Percentiles rank a stretch among this genome's conserved stretches.
Conservation (phyloP, 768 basidiomycete genomes). For the Scleroderma citrinum region DNA sequence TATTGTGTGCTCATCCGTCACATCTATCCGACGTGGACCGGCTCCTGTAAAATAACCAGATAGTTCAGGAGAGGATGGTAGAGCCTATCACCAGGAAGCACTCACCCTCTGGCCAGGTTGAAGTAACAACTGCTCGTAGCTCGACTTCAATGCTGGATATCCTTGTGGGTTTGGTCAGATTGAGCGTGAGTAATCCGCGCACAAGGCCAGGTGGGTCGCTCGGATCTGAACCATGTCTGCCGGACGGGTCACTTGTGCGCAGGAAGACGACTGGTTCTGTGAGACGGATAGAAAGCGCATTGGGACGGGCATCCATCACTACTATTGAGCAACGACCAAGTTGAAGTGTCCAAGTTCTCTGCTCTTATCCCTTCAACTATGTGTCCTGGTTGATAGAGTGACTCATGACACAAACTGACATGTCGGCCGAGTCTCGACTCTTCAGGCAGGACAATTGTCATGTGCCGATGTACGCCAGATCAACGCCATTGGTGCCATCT, state of each 20-base stretch:
- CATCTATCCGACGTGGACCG: constrained; percentile 66
- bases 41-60: constrained; percentile 47
- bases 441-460: too few relatives aligned
- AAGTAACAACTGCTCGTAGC: constrained; percentile 60
- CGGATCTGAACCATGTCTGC: constrained; percentile 26
- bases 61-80: neutral
- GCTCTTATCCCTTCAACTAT: too few relatives aligned
- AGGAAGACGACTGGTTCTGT: constrained; percentile 76
- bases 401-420: too few relatives aligned
- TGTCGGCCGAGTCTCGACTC: too few relatives aligned
- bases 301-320: constrained; percentile 15
- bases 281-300: constrained; percentile 49
- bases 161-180: constrained; percentile 69
- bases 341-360: too few relatives aligned
- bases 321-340: neutral
- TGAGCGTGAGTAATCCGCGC: constrained; percentile 59
- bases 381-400: too few relatives aligned
- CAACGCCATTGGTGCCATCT: too few relatives aligned
- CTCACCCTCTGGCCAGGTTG: constrained; percentile 83
- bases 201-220: constrained; percentile 56
- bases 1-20: constrained; percentile 67
- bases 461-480: too few relatives aligned
- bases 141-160: constrained; percentile 84
- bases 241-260: constrained; percentile 44
- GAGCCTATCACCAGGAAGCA: neutral